These are phyloP conservation scores for Pelargonium australe DNA, from an alignment of 441 rosid species.

Conservation along the genomic window DNA sequence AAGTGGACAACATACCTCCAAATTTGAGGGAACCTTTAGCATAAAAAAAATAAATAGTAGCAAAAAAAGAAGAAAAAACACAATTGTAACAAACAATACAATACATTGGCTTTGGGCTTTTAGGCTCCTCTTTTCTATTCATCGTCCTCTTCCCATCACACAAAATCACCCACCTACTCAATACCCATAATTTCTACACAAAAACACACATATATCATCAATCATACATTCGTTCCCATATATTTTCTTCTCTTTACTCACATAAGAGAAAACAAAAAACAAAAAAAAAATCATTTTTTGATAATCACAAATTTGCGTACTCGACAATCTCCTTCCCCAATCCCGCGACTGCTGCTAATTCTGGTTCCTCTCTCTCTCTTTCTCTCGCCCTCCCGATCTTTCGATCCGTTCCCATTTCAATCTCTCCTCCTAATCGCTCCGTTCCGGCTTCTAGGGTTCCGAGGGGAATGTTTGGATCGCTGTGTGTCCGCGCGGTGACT, in stretches of 20 bases:
- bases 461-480: slow-evolving; percentile 10
- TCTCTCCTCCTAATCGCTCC: neutral
- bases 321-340: neutral
- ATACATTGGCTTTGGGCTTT: no score
- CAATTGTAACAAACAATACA: no score
- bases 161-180: neutral
- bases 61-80: no score
- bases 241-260: neutral
- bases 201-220: no score
- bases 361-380: neutral
- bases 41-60: no score
- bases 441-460: slow-evolving; percentile 7
- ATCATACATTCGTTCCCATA: neutral
- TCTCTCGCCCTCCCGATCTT: neutral
- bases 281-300: neutral
- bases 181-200: neutral
- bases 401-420: neutral
- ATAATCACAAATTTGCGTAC: neutral
- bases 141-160: neutral
- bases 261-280: neutral
- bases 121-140: no score
- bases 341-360: neutral
- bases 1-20: slow-evolving; percentile 8
- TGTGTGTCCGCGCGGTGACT: neutral
- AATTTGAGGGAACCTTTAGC: neutral